Evolutionary conservation across 176 grass and related monocot species (phyloP).

Genomic region (Coix lacrymajobi): DNA sequence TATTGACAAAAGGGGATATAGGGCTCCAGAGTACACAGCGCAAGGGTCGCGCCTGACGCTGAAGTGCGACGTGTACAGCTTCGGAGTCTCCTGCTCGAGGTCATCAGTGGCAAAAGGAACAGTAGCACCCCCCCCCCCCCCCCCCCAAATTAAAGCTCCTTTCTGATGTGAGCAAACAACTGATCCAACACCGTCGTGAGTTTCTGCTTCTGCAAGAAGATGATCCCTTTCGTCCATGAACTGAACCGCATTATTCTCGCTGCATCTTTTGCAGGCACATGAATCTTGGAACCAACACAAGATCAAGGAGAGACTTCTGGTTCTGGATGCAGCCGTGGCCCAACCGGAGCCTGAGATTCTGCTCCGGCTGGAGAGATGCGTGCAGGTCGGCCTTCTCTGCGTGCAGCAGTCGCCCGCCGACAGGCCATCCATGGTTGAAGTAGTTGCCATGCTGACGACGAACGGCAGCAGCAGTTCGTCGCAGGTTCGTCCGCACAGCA

Average conservation of each 20-base stretch:
- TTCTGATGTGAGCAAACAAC: not conserved
- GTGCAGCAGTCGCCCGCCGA: constrained; percentile 30
- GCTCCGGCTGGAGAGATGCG: constrained; percentile 1
- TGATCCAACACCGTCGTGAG: no score
- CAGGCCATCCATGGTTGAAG: constrained; percentile 34
- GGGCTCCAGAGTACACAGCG: constrained; percentile 1
- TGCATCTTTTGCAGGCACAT: constrained; percentile 9
- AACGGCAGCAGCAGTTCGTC: not conserved
- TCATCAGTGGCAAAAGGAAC: not conserved
- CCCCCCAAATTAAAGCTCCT: no score
- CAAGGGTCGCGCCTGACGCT: not conserved
- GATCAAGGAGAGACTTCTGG: not conserved
- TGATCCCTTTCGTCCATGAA: not conserved
- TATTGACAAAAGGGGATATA: not conserved
- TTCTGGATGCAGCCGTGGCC: constrained; percentile 17
- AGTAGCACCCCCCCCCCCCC: not conserved
- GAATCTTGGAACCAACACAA: constrained; percentile 17
- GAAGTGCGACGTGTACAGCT: constrained; percentile 33
- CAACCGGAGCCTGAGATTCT: not conserved
- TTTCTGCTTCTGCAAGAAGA: not conserved
- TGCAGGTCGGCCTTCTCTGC: constrained; percentile 50
- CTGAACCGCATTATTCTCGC: not conserved
- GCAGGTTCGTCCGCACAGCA: not conserved
- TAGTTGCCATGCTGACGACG: constrained; percentile 22
- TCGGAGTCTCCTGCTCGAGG: constrained; percentile 5